phyloP scores from a whole-genome alignment of 805 yeast genomes.

The Metschnikowia hibisci region DNA sequence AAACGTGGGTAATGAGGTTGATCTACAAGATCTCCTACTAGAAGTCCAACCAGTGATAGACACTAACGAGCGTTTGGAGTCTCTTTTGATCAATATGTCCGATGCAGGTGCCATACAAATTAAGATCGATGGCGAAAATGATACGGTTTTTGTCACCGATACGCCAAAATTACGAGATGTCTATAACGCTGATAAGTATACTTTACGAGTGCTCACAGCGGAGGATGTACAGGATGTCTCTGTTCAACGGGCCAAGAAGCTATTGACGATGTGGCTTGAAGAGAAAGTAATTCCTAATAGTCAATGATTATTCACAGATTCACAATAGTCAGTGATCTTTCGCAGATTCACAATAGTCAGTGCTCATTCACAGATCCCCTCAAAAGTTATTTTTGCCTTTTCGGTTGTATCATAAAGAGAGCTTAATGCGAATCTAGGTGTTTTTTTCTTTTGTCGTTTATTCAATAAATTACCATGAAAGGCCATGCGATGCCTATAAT shows the following conservation, averaged over 20 bases:
- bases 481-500: not conserved
- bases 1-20: slow-evolving; percentile 20
- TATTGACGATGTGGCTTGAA: slow-evolving; percentile 23
- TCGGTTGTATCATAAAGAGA: no score
- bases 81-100: slow-evolving; percentile 23
- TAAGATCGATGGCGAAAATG: slow-evolving; percentile 27
- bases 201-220: slow-evolving; percentile 23
- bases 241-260: slow-evolving; percentile 16
- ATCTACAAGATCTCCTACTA: slow-evolving; percentile 16
- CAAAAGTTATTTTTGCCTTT: no score
- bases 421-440: not conserved
- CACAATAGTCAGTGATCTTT: not conserved
- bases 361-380: not conserved
- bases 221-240: slow-evolving; percentile 22
- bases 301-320: not conserved
- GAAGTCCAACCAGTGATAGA: slow-evolving; percentile 4
- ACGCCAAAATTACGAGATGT: slow-evolving; percentile 29
- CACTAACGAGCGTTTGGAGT: slow-evolving; percentile 15
- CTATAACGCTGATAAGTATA: slow-evolving; percentile 22
- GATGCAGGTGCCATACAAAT: slow-evolving; percentile 23
- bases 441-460: not conserved
- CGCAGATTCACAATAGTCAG: not conserved
- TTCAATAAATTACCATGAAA: slow-evolving; percentile 4
- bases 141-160: slow-evolving; percentile 17
- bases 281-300: slow-evolving; percentile 5